phyloP scores from a whole-genome alignment of 139 green algal species.

The Yamagishiella unicocca region DNA sequence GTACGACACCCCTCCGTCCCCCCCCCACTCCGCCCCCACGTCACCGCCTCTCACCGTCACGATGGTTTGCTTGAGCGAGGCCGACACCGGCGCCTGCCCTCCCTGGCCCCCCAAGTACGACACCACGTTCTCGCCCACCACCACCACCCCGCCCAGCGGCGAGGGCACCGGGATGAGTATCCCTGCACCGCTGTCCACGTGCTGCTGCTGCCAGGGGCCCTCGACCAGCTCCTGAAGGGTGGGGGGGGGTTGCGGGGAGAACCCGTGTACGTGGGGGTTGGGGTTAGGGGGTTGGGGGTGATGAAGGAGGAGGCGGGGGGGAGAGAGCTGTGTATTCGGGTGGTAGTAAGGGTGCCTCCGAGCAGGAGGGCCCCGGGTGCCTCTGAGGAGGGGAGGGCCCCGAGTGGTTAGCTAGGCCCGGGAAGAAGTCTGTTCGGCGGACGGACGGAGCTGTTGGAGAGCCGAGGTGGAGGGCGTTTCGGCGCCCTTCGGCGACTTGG shows the following conservation, averaged over 20 bases:
- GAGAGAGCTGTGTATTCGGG: neutral
- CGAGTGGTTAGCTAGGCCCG: too few relatives aligned
- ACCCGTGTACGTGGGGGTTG: conserved; percentile 6
- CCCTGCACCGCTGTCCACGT: conserved; percentile 83
- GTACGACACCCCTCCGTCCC: neutral
- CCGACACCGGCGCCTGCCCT: conserved; percentile 26
- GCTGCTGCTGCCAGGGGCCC: conserved; percentile 83
- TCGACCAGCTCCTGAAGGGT: conserved; percentile 79
- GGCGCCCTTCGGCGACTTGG: too few relatives aligned
- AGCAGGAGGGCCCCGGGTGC: too few relatives aligned
- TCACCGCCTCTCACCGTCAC: conserved; percentile 39
- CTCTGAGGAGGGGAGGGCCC: neutral
- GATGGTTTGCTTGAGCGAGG: conserved; percentile 55
- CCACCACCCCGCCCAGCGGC: conserved; percentile 84
- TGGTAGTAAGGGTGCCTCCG: too few relatives aligned
- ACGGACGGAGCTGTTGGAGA: too few relatives aligned
- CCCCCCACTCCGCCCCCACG: neutral
- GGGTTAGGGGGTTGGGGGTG: neutral
- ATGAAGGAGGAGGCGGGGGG: neutral
- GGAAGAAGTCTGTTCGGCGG: too few relatives aligned
- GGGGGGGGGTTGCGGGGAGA: neutral
- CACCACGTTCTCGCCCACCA: conserved; percentile 90
- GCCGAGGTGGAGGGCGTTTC: too few relatives aligned
- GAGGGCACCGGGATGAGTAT: conserved; percentile 89
- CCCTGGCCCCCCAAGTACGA: conserved; percentile 75